Base-by-base conservation (phyloP, 1,284 basidiomycete genomes). In the Fomes fomentarius region DNA sequence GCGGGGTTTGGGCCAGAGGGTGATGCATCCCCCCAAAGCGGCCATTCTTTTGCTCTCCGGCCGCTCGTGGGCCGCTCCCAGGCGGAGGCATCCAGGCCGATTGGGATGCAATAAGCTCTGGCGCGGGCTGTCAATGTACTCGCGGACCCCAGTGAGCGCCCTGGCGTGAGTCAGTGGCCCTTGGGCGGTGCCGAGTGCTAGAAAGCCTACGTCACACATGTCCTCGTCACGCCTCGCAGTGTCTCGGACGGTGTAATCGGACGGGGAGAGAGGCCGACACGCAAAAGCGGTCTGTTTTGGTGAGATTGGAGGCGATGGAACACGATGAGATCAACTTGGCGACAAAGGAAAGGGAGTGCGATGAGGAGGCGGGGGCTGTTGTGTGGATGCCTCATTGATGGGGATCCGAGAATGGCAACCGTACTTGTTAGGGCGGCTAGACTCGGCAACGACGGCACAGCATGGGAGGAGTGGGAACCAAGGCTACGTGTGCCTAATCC, bases 401-500 rank as follows among this genome's bases (percentile, higher is more conserved):
- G 28, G 12, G 5, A 24, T 39, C 50, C 57, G 28, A 46, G 51
- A 53, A 59, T 42, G 54, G 57, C 49, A 59, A 37, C 30, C 34
- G 56, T 54, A 47, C 9, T 15, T 22, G 38, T 42, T 55, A 49
- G 56, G 33, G 45, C 45, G 45, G 33, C 45, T 37, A 15, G 33
- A 10, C 56, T 57, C 56, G 56, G 56, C 56, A 57, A 57, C 54
- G 37, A 28, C 52, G 52, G 58, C 58, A 57, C 58, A 57, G 54
- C 58, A 49, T 54, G 50, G 54, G 52, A 45, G 52, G 53, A 51
- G 54, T 56, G 58, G 58, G 54, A 59, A 53, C 6, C 44, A 47
- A 35, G 57, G 30, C 52, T 41, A 60, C 56, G 56, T 61, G 60
- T 58, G 56, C 60, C 51, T 52, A 40, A 35, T 61, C 58, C 64